Evolutionary conservation across 495 filamentous ascomycete genomes (phyloP).

Genomic region (Penicillium manginii): DNA sequence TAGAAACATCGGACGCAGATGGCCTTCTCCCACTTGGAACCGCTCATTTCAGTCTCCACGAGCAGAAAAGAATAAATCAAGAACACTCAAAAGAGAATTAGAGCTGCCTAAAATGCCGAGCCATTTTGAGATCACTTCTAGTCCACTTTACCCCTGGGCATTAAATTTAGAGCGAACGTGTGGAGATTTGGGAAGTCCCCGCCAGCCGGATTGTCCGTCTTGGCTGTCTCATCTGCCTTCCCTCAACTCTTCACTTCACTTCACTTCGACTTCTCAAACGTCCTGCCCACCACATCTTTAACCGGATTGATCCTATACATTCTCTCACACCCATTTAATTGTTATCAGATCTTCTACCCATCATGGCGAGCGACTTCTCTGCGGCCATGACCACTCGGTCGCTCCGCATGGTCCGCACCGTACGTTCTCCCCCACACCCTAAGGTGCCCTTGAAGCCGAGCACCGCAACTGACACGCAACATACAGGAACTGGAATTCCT

Average conservation of each 20-base stretch:
- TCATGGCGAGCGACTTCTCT: slow-evolving; percentile 47
- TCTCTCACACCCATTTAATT: background rate
- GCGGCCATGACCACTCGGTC: slow-evolving; percentile 74
- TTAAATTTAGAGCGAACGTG: background rate
- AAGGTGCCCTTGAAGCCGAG: background rate
- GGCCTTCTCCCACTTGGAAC: background rate
- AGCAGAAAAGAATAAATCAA: background rate
- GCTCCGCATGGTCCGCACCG: slow-evolving; percentile 82
- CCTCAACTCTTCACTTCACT: background rate
- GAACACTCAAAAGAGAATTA: background rate
- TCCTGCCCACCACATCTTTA: no score
- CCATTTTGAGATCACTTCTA: background rate
- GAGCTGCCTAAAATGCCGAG: slow-evolving; percentile 2
- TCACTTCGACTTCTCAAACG: background rate
- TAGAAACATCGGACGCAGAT: no score
- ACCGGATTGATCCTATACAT: background rate
- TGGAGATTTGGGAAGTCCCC: background rate
- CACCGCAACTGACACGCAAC: slow-evolving; percentile 13
- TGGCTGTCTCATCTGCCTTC: slow-evolving; percentile 4
- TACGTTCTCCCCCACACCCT: slow-evolving; percentile 43
- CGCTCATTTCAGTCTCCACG: background rate
- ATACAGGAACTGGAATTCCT: slow-evolving; percentile 89
- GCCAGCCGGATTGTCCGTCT: background rate
- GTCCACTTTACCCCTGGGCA: background rate
- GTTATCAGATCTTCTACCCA: slow-evolving; percentile 3